Evolutionary conservation across 441 rosid species (phyloP), one percentile per base, ranked within the genome.

Genomic region (Arabidopsis hybrid): DNA sequence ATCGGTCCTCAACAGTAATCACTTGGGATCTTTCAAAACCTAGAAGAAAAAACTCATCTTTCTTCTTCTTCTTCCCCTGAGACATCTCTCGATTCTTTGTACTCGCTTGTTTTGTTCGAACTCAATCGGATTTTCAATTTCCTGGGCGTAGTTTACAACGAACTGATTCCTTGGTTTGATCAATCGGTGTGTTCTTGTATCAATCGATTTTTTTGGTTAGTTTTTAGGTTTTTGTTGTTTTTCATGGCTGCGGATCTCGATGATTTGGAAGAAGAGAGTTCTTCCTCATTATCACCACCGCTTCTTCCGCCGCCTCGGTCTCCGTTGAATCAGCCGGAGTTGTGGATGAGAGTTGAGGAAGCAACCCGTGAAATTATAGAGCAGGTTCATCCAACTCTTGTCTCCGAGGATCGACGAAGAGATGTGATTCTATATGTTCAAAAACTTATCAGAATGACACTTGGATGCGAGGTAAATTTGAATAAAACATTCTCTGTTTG

Each of bases 361-460:
- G 85, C 86, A 29, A 84, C 93, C 8, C 83, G 79, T 72, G 83
- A 65, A 39, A 90, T 92, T 69, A 89, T 91, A 45, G 83, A 86
- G 21, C 84, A 78, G 81, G 91, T 91, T 51, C 98, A 86, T 69
- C 95, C 98, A 10, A 87, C 89, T 56, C 68, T 64, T 59, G 87
- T 83, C 12, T 91, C 97, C 4, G 94, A 89, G 81, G 83, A 84
- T 81, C 83, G 92, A 79, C 79, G 98, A 69, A 87, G 82, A 82
- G 86, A 89, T 36, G 97, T 91, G 14, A 87, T 91, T 39, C 85
- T 82, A 71, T 93, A 85, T 76, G 89, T 93, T 56, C 93, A 86
- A 79, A 65, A 91, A 71, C 83, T 93, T 10, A 76, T 93, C 74
- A 74, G 72, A 69, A 69, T 21, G 52, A 72, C 80, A 69, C 82